These are phyloP conservation scores for Cutaneotrichosporon cutaneum DNA, from an alignment of 1,284 basidiomycete genomes.

Conservation along the genomic window DNA sequence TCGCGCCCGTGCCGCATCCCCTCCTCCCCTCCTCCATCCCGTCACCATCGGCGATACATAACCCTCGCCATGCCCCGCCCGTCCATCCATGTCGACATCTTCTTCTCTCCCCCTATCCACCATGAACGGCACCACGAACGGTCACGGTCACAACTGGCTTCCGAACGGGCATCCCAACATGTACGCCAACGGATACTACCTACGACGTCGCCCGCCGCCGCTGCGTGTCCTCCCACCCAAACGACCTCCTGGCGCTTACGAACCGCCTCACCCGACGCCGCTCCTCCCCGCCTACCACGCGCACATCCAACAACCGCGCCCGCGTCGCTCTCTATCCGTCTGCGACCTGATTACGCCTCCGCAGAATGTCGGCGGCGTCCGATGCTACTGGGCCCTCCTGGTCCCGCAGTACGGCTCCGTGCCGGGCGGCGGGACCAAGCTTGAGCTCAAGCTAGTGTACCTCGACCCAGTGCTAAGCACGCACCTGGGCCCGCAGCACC, in stretches of 20 bases:
- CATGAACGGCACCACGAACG: background rate
- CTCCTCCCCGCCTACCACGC: too few relatives aligned
- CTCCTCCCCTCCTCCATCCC: background rate
- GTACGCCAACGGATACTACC: background rate
- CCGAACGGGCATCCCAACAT: background rate
- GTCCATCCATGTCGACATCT: background rate
- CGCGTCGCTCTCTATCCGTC: background rate
- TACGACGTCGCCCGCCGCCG: background rate
- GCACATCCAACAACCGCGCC: background rate
- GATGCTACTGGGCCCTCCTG: constrained; percentile 51
- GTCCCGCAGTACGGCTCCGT: constrained; percentile 29
- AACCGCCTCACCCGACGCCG: background rate
- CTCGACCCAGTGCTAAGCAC: constrained; percentile 78
- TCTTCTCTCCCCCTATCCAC: background rate
- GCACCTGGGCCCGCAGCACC: constrained; percentile 73
- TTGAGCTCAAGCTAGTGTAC: constrained; percentile 77
- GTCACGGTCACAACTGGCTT: background rate
- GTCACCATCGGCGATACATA: background rate
- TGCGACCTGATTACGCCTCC: background rate
- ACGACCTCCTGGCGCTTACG: background rate
- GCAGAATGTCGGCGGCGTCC: constrained; percentile 40
- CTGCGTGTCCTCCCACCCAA: background rate
- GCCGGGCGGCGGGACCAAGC: constrained; percentile 15
- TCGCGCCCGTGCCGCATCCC: background rate
- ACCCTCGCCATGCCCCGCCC: background rate